Base-by-base conservation (phyloP, 768 basidiomycete genomes). In the Panaeolus papilionaceus region DNA sequence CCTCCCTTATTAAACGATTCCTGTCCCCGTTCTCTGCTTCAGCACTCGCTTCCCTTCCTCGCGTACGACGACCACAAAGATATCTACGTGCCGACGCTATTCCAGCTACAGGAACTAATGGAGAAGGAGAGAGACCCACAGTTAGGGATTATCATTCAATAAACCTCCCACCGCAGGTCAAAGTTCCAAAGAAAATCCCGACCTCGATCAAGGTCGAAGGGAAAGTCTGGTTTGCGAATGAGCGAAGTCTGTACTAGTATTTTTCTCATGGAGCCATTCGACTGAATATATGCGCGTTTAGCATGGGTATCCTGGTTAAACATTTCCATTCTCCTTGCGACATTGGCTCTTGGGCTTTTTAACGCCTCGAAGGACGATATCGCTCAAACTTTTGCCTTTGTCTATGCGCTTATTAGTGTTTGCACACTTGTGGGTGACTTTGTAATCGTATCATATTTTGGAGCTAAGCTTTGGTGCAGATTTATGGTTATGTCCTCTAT, bases 171-270 rank as follows among this genome's bases (percentile, higher is more conserved):
- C 82, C 88, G 0, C 84, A 86, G 58, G 88, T 94, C 42, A 83
- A 90, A 42, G 85, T 95, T 0, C 94, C 94, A 0, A 93, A 91
- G 81, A 96, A 95, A 78, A 87, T 93, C 23, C 81, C 91, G 0
- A 92, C 92, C 0, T 88, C 91, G 0, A 83, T 98, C 72, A 92
- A 89, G 70, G 95, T 98, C 18, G 96, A 98, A 76, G 90, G 89
- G 23, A 98, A 98, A 74, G 96, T 98, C 61, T 98, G 96, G 96
- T 97, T 98, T 76, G 95, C 96, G 9, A 98, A 98, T 74, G 96
- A 98, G 79, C 83, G 94, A 75, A 95, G 94, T 95, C 61, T 68
- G 89, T 79, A 8, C 62, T n/a, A 12, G 11, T 54, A 5, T 11
- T 62, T 64, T 63, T 63, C 39, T 63, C 39, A 63, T 18, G 64